These are phyloP conservation scores for Schizonepeta tenuifolia DNA, from an alignment of 257 asterid species.

Conservation along the genomic window DNA sequence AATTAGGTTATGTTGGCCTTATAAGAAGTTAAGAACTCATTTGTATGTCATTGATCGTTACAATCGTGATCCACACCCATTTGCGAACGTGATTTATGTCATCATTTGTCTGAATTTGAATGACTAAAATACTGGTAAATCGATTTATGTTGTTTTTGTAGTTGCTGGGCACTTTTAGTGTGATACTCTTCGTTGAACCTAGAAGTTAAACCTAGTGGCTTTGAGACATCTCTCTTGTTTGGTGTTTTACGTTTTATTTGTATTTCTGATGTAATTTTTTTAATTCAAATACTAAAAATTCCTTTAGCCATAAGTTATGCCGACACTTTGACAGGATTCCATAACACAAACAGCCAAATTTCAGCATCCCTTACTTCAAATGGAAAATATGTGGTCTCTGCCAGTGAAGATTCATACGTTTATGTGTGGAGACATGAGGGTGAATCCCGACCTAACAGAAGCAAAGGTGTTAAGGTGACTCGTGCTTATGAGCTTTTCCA, in stretches of 20 bases:
- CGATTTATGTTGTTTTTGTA: background rate
- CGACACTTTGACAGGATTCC: slow-evolving; percentile 67
- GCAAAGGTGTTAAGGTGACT: slow-evolving; percentile 74
- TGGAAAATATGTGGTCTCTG: slow-evolving; percentile 83
- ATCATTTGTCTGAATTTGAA: background rate
- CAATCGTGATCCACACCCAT: background rate
- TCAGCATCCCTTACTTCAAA: slow-evolving; percentile 86
- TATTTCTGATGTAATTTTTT: background rate
- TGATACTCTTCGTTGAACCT: background rate
- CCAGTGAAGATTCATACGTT: slow-evolving; percentile 95
- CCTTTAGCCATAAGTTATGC: slow-evolving; percentile 20
- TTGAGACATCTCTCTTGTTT: slow-evolving; percentile 8
- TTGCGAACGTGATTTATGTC: background rate
- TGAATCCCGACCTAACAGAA: slow-evolving; percentile 77
- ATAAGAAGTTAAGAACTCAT: slow-evolving; percentile 2
- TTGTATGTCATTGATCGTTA: background rate
- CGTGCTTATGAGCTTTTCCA: slow-evolving; percentile 82
- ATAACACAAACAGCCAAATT: slow-evolving; percentile 86
- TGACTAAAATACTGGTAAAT: background rate
- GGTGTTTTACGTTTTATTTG: background rate
- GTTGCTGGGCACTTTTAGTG: background rate
- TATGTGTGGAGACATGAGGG: slow-evolving; percentile 93
- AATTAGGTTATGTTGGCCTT: background rate
- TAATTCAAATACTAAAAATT: slow-evolving; percentile 2
- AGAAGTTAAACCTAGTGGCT: slow-evolving; percentile 7